phyloP scores from a whole-genome alignment of 176 grass and related monocot species.

The Carex parvula region DNA sequence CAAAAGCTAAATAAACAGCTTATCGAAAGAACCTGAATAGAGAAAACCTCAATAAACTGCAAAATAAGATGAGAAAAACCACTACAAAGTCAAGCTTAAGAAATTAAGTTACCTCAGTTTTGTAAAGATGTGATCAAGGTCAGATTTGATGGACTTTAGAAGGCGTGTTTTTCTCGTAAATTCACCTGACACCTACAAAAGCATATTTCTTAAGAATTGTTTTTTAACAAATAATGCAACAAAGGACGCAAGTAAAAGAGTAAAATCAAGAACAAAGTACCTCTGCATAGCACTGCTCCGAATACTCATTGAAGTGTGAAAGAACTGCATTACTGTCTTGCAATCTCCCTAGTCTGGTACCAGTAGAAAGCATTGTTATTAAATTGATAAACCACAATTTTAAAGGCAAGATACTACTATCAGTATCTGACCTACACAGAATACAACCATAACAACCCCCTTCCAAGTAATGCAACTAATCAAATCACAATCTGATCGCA shows the following conservation, averaged over 20 bases:
- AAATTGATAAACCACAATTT: background rate
- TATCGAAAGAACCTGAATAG: background rate
- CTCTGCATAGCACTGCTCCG: constrained; percentile 67
- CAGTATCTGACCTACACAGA: background rate
- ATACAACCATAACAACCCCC: background rate
- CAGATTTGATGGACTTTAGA: constrained; percentile 78
- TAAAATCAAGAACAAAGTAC: background rate
- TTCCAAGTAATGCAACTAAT: background rate
- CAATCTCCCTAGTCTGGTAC: constrained; percentile 61
- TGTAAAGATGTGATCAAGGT: constrained; percentile 80
- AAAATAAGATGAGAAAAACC: constrained; percentile 15
- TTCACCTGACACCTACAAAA: constrained; percentile 46
- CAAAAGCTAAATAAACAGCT: background rate
- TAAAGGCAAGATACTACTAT: background rate
- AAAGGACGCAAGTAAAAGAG: background rate
- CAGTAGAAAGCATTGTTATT: background rate
- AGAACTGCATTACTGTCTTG: constrained; percentile 90
- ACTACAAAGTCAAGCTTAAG: background rate
- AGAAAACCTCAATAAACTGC: background rate
- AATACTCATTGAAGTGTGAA: constrained; percentile 87
- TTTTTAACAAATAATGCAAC: background rate
- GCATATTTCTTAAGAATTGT: background rate
- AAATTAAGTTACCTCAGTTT: constrained; percentile 48
- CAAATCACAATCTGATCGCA: background rate
- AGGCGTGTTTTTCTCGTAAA: constrained; percentile 65